Conservation (phyloP, 2,329 filamentous ascomycete species). For the Malbranchea zuffiana region DNA sequence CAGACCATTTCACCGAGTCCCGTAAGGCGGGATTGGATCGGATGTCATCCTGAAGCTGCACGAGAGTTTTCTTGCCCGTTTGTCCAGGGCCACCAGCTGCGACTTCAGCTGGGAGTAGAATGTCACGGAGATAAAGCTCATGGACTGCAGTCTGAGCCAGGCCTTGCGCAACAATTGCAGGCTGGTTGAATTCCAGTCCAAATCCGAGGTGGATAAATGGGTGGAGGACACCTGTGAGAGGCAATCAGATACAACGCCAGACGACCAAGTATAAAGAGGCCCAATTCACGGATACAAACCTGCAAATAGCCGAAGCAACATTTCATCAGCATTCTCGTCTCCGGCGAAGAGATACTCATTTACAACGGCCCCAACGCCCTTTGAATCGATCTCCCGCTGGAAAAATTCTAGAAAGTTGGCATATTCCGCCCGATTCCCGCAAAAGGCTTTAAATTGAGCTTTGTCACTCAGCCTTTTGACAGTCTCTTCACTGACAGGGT, state of each 20-base stretch:
- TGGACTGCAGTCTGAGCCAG: constrained; percentile 70
- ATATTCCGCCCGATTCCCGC: constrained; percentile 58
- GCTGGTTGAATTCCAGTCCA: constrained; percentile 71
- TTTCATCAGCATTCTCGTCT: constrained; percentile 53
- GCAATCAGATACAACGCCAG: neutral
- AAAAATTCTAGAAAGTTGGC: constrained; percentile 68
- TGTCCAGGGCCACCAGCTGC: constrained; percentile 24
- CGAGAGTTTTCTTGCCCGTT: constrained; percentile 34
- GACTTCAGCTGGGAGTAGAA: constrained; percentile 39
- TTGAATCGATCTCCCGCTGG: constrained; percentile 55
- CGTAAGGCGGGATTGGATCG: constrained; percentile 47
- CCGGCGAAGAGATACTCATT: constrained; percentile 58
- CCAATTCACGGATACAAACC: constrained; percentile 38
- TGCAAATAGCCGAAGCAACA: constrained; percentile 58
- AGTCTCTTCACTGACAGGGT: constrained; percentile 39
- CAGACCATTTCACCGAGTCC: constrained; percentile 39
- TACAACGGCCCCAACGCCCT: constrained; percentile 52
- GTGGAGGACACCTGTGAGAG: constrained; percentile 54
- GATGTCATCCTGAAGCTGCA: constrained; percentile 53
- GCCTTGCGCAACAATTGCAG: constrained; percentile 67
- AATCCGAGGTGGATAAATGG: constrained; percentile 79
- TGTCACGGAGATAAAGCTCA: constrained; percentile 39
- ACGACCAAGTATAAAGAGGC: too few species aligned
- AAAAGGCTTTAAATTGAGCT: constrained; percentile 44
- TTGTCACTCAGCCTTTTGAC: constrained; percentile 49